Base-by-base conservation (phyloP, 139 green algal species). In the Chlamydomonas urium region DNA sequence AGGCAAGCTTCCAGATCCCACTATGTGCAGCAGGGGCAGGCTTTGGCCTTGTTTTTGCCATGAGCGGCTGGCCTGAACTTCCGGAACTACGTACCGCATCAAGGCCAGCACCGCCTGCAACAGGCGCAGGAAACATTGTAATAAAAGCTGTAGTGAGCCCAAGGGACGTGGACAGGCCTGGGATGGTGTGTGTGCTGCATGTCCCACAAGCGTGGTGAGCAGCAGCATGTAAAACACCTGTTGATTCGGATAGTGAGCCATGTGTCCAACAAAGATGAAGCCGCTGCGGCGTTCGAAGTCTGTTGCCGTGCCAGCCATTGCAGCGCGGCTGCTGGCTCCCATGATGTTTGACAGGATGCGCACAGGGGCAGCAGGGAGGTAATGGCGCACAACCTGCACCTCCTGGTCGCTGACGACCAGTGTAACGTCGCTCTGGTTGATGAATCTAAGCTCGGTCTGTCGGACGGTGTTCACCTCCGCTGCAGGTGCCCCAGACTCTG, bases 371-470 rank as follows among this genome's bases (percentile, higher is more conserved):
- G 53, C n/a, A 5, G 53, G 53, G 10, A 62, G 53, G 53, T 62
- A 62, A 17, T 62, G 53, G 19, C 24, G 17, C 5, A 62, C 53
- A 32, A 62, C 53, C 8, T 62, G 10, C 23, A 62, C 23, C 53
- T 62, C 53, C 53, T 62, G 53, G 21, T 62, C 53, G 19, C 53
- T 62, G 10, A 62, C 53, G 19, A 62, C 19, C 53, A 62, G n/a
- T 32, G 53, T 62, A 5, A 32, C 53, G 23, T 62, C 53, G 53
- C 23, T 32, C 53, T 62, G 53, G 8, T 50, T 50, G 14, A 50
- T 50, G 42, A 50, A 50, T 8, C 42, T 14, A 8, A 50, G 42
- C 42, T 50, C 42, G 14, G 14, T 50, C 42, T 50, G 10, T 14
- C 42, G 42, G 42, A 24, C 42, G 10, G 10, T 50, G 8, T 24